phyloP scores from a whole-genome alignment of 768 basidiomycete species.

The Pleurotus platypus region DNA sequence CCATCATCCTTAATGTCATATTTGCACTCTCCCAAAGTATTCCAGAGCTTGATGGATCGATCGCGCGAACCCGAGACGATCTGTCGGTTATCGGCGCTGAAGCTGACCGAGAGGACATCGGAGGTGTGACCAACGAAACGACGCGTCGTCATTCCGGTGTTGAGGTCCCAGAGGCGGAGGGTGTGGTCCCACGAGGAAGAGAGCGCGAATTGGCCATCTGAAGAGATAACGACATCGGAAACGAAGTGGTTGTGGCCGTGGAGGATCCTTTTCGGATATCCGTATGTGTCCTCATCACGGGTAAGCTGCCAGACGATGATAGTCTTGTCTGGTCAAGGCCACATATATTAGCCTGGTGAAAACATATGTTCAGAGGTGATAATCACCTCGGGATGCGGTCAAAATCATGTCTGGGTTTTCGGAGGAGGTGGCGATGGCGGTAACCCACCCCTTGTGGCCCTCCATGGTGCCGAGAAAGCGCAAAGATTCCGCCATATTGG shows the following conservation, averaged over 20 bases:
- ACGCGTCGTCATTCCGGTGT: conserved; percentile 94
- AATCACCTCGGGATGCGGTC: conserved; percentile 92
- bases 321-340: conserved; percentile 80
- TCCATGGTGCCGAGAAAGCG: conserved; percentile 89
- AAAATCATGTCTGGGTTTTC: conserved; percentile 99
- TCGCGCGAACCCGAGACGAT: conserved; percentile 99
- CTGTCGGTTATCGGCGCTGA: conserved; percentile 99
- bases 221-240: conserved; percentile 97
- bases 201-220: conserved; percentile 98
- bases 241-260: conserved; percentile 99
- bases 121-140: conserved; percentile 98
- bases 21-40: conserved; percentile 99
- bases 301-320: conserved; percentile 99
- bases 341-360: conserved; percentile 19
- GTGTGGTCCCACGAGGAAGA: conserved; percentile 99
- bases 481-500: conserved; percentile 76
- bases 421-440: conserved; percentile 95
- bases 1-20: conserved; percentile 99
- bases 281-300: conserved; percentile 86
- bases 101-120: conserved; percentile 98
- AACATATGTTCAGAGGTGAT: not conserved
- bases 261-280: conserved; percentile 95
- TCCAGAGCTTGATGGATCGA: conserved; percentile 98
- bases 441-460: conserved; percentile 97
- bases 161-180: conserved; percentile 98